These are phyloP conservation scores for Globisporangium polare DNA, from an alignment of 352 stramenopile genomes.

Conservation along the genomic window DNA sequence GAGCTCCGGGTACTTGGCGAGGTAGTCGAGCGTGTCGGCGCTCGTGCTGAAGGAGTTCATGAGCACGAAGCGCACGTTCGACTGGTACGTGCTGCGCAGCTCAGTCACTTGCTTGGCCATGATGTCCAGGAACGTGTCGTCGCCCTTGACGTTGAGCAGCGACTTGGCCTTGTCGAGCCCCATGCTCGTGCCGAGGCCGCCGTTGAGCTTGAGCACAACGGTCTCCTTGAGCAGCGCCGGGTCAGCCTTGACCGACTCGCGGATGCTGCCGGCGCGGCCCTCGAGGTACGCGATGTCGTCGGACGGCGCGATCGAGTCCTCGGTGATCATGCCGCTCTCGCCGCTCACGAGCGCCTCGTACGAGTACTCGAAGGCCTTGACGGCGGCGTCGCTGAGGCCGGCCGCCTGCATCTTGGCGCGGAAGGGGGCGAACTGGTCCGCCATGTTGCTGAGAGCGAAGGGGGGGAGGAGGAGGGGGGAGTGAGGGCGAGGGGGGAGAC, in stretches of 20 bases:
- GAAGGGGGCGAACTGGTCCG: constrained; percentile 63
- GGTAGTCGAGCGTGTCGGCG: constrained; percentile 81
- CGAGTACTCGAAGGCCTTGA: constrained; percentile 97
- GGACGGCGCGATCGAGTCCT: constrained; percentile 90
- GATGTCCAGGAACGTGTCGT: constrained; percentile 93
- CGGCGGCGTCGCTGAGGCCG: constrained; percentile 92
- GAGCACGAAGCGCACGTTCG: constrained; percentile 88
- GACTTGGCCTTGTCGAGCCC: constrained; percentile 95
- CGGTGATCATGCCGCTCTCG: constrained; percentile 96
- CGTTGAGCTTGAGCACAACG: constrained; percentile 87
- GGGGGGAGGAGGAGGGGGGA: constrained; percentile 1
- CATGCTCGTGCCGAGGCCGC: constrained; percentile 84
- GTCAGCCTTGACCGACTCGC: constrained; percentile 67
- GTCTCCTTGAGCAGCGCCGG: constrained; percentile 76
- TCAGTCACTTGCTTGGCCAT: constrained; percentile 92
- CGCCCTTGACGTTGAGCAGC: constrained; percentile 90
- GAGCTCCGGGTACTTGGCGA: constrained; percentile 88
- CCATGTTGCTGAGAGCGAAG: constrained; percentile 25
- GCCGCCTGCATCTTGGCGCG: constrained; percentile 96
- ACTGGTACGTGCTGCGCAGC: constrained; percentile 93
- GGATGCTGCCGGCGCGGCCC: constrained; percentile 71
- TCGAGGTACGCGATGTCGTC: constrained; percentile 79
- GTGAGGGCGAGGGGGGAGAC: constrained; percentile 4
- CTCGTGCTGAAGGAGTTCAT: constrained; percentile 90
- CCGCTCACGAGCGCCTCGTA: constrained; percentile 94